These are phyloP conservation scores for Venturia oleaginea DNA, from an alignment of 2,329 filamentous ascomycete genomes.

Conservation along the genomic window DNA sequence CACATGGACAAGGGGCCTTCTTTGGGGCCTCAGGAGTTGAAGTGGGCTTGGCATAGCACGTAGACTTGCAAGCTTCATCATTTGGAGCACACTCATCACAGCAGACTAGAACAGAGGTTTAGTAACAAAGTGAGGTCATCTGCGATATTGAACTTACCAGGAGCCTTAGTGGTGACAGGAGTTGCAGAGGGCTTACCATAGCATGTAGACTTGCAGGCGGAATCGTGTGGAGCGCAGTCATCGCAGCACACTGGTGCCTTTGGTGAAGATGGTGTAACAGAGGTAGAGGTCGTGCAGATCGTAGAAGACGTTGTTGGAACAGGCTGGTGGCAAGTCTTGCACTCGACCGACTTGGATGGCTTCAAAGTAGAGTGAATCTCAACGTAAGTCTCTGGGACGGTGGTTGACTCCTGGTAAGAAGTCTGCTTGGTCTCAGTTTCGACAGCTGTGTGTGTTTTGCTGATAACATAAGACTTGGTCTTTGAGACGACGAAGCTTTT, in stretches of 20 bases:
- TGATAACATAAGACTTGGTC: constrained; percentile 4
- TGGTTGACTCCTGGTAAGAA: not conserved
- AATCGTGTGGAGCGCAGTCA: not conserved
- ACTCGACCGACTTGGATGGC: not conserved
- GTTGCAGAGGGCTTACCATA: not conserved
- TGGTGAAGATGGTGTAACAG: not conserved
- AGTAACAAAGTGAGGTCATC: too few species aligned
- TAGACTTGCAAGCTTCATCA: not conserved
- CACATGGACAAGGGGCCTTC: not conserved
- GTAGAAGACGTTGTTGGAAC: not conserved
- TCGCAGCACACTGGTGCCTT: not conserved
- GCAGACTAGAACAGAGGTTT: not conserved
- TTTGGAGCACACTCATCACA: not conserved
- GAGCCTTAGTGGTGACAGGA: too few species aligned
- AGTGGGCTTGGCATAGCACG: not conserved
- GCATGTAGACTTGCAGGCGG: not conserved
- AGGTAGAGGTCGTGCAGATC: not conserved
- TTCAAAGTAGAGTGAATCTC: not conserved
- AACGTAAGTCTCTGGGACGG: not conserved
- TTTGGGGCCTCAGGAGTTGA: not conserved
- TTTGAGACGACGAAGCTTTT: not conserved
- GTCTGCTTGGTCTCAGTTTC: not conserved
- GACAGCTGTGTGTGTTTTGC: not conserved
- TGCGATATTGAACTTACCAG: too few species aligned
- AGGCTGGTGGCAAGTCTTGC: not conserved